A percentile compares a stretch with the other conserved stretches of the same genome.
Evolutionary conservation across 495 filamentous ascomycete genomes (phyloP).

Genomic region (Hypoxylon fuscum): DNA sequence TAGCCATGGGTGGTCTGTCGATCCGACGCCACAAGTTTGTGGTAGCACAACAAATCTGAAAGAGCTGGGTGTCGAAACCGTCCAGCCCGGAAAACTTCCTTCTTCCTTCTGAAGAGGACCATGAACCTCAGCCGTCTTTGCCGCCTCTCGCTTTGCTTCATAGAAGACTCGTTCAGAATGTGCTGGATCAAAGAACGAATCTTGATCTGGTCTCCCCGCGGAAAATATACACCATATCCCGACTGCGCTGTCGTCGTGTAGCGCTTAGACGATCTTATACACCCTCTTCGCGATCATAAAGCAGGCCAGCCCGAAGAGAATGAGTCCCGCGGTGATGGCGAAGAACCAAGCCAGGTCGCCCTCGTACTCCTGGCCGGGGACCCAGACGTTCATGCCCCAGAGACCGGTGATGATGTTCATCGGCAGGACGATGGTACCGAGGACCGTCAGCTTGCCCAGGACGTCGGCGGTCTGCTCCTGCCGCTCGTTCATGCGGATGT

Average conservation of each 20-base stretch:
- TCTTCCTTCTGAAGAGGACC: too few relatives aligned
- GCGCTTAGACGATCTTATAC: slow-evolving; percentile 60
- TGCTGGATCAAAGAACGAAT: neutral
- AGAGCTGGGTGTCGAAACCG: too few relatives aligned
- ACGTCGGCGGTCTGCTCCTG: slow-evolving; percentile 96
- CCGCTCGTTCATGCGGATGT: slow-evolving; percentile 97
- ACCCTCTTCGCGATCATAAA: slow-evolving; percentile 84
- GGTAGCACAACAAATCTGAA: too few relatives aligned
- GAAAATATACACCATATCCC: neutral
- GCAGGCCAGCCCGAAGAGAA: slow-evolving; percentile 79
- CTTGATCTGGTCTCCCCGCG: neutral
- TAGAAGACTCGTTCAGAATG: too few relatives aligned
- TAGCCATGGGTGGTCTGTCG: slow-evolving; percentile 1
- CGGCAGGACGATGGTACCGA: slow-evolving; percentile 95
- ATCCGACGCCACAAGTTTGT: neutral
- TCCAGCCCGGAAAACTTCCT: too few relatives aligned
- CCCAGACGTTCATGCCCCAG: slow-evolving; percentile 99
- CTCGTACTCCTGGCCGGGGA: slow-evolving; percentile 81
- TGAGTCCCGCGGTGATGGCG: slow-evolving; percentile 75
- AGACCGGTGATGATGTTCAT: slow-evolving; percentile 99
- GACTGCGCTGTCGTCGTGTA: slow-evolving; percentile 27
- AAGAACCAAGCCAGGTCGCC: slow-evolving; percentile 66
- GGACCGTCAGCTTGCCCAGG: slow-evolving; percentile 90
- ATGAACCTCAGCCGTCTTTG: too few relatives aligned
- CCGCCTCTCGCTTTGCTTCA: too few relatives aligned